These are phyloP conservation scores for Auricularia sp. DNA, from an alignment of 768 basidiomycete species.

Conservation along the genomic window DNA sequence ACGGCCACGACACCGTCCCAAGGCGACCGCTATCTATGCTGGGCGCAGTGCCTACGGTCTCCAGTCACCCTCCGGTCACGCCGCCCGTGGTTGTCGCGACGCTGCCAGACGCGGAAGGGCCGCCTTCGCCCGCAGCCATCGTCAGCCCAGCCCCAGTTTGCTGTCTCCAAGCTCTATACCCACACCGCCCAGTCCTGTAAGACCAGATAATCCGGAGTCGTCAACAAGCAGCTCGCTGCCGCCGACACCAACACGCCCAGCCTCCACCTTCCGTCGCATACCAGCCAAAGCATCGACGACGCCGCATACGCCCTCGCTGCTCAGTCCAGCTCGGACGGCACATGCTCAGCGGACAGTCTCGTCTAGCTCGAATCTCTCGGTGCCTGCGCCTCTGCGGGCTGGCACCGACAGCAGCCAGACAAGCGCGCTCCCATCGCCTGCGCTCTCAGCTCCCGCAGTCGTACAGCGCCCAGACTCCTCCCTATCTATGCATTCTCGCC, in stretches of 20 bases:
- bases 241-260: neutral
- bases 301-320: neutral
- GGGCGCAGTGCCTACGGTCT: neutral
- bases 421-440: neutral
- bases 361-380: too few species aligned
- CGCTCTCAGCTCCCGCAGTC: neutral
- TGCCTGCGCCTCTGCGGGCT: too few species aligned
- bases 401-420: neutral
- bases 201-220: neutral
- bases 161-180: neutral
- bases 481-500: neutral
- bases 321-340: neutral
- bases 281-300: neutral
- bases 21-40: neutral
- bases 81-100: neutral
- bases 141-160: neutral
- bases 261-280: neutral
- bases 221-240: neutral
- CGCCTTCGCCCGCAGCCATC: neutral
- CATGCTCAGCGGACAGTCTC: neutral
- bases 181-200: neutral
- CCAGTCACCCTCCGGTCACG: neutral
- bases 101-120: neutral
- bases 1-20: neutral
- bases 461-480: conserved; percentile 1